Evolutionary conservation across 345 rosid genomes (phyloP), one percentile per base, ranked within the genome.

Genomic region (Lagerstroemia speciosa): DNA sequence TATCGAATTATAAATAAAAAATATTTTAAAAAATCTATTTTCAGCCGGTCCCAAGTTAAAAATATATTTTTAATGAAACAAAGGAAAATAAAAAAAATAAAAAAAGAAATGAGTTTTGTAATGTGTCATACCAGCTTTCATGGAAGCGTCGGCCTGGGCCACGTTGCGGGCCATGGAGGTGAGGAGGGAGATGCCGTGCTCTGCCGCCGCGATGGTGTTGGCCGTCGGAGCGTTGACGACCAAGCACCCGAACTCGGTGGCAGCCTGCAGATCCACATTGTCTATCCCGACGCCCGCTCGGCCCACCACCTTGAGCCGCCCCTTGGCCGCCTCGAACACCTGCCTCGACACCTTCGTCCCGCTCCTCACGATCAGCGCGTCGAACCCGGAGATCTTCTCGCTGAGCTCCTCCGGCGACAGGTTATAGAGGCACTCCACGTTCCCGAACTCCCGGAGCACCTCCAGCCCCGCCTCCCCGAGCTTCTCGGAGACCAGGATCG

Each of bases 201-300:
- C 97, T 1, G 94, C 94, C 0, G 97, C 97, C 0, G 97, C 94
- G 41, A 90, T 78, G 8, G 94, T 88, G 73, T 90, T 90, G 4
- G 97, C 97, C 2, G 92, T 88, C 3, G 97, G 97, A 8, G 92
- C 94, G 71, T 88, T 90, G 22, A 90, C 94, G 50, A 90, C 94
- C 41, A 91, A 72, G 67, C 97, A 91, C 0, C 94, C 97, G 3
- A 77, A 75, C 77, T 91, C 94, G 0, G 94, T 91, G 20, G 97
- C 94, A 2, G 97, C 97, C n/a, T 83, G 89, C n/a, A 88, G 82
- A 77, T 91, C 92, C 19, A 91, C 94, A 67, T 88, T 88, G 67
- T 91, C 97, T 36, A 91, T 91, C 8, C 94, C 97, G 30, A 88
- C 94, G 0, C 94, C 97, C 16, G 94, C 97, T 20, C 97, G 78